Conservation (phyloP, 805 yeast species). For the Starmerella kuoi region DNA sequence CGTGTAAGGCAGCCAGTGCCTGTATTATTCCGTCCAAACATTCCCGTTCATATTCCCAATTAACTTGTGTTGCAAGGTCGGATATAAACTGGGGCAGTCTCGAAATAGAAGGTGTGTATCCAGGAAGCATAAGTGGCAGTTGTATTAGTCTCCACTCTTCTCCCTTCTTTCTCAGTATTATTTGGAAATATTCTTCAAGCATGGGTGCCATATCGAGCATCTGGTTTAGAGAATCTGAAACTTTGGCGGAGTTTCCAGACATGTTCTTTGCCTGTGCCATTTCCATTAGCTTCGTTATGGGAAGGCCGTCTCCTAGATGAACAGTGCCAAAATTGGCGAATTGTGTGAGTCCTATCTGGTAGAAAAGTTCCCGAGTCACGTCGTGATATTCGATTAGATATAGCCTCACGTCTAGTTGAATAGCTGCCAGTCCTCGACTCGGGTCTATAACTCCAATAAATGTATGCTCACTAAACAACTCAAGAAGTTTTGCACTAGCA, state of each 20-base stretch:
- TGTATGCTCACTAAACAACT: slow-evolving; percentile 53
- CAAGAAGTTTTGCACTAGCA: slow-evolving; percentile 46
- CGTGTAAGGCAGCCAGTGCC: slow-evolving; percentile 60
- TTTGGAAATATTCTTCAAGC: slow-evolving; percentile 68
- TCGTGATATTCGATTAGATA: slow-evolving; percentile 72
- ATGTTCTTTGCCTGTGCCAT: slow-evolving; percentile 7
- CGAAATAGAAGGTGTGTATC: slow-evolving; percentile 46
- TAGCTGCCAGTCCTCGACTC: slow-evolving; percentile 55
- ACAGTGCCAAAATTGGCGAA: slow-evolving; percentile 71
- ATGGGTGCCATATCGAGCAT: slow-evolving; percentile 49
- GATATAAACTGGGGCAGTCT: slow-evolving; percentile 59
- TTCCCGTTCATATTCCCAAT: slow-evolving; percentile 54
- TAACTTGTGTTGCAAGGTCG: slow-evolving; percentile 44
- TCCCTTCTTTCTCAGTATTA: slow-evolving; percentile 31
- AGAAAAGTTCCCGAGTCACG: slow-evolving; percentile 54
- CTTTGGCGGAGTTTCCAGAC: background rate
- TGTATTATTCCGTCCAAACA: slow-evolving; percentile 56
- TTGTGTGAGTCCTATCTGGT: slow-evolving; percentile 65
- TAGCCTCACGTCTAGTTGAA: slow-evolving; percentile 70
- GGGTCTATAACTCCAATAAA: slow-evolving; percentile 78
- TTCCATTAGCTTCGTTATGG: slow-evolving; percentile 32
- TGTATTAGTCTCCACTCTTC: slow-evolving; percentile 33
- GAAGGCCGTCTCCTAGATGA: slow-evolving; percentile 30
- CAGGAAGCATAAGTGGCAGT: slow-evolving; percentile 58
- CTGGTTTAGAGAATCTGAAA: slow-evolving; percentile 24